These are phyloP conservation scores for Lachancea meyersii DNA, from an alignment of 805 yeast genomes.

Conservation along the genomic window DNA sequence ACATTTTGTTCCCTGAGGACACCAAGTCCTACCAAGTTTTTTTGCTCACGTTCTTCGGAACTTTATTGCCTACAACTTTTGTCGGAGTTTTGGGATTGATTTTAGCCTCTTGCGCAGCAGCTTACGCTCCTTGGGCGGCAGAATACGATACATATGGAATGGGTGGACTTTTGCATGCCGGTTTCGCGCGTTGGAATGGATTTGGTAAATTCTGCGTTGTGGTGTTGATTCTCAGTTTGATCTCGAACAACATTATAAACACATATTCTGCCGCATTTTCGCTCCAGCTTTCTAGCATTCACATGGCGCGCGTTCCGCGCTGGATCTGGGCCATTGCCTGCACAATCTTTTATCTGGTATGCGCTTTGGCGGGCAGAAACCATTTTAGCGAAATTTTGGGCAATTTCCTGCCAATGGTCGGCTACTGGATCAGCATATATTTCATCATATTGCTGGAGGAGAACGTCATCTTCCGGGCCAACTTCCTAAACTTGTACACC, in stretches of 20 bases:
- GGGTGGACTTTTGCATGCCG: constrained; percentile 67
- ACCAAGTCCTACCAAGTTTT: constrained; percentile 53
- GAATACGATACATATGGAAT: constrained; percentile 56
- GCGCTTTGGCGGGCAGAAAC: constrained; percentile 70
- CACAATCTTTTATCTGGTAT: constrained; percentile 57
- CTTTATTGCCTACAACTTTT: constrained; percentile 63
- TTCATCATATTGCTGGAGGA: constrained; percentile 66
- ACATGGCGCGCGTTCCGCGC: constrained; percentile 61
- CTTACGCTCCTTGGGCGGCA: constrained; percentile 49
- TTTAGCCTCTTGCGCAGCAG: constrained; percentile 60
- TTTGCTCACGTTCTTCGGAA: constrained; percentile 57
- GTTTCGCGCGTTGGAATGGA: constrained; percentile 65
- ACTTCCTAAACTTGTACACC: constrained; percentile 38
- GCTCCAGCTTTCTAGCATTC: constrained; percentile 55
- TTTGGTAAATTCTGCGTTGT: constrained; percentile 72
- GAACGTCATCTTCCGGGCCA: constrained; percentile 58
- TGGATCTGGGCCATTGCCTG: constrained; percentile 67
- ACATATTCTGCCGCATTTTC: constrained; percentile 77
- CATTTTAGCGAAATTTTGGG: constrained; percentile 67
- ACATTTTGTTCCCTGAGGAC: constrained; percentile 70
- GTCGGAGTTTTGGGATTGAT: constrained; percentile 71
- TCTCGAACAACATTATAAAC: constrained; percentile 77
- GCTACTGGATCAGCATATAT: constrained; percentile 85
- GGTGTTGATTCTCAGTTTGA: constrained; percentile 62
- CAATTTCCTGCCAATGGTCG: constrained; percentile 84